Percentiles rank a stretch among this genome's conserved stretches.
Evolutionary conservation across 129 eudicot genomes (phyloP).

Genomic region (Arctium lappa): DNA sequence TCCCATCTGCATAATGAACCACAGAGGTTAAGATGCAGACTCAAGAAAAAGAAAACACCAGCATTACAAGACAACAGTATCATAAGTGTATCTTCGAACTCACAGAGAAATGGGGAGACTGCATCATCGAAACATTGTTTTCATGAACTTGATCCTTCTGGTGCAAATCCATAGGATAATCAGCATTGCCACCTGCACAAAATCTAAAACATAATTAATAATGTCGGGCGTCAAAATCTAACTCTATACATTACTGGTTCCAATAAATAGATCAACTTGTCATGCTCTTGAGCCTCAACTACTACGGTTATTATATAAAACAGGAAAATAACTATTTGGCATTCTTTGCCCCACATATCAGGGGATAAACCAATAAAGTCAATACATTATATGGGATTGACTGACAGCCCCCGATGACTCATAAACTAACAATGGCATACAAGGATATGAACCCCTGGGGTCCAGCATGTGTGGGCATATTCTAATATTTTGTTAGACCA

Average conservation of each 20-base stretch:
- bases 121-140: constrained; percentile 70
- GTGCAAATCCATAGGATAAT: constrained; percentile 82
- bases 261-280: background rate
- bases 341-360: background rate
- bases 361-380: background rate
- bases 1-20: constrained; percentile 52
- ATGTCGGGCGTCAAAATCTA: background rate
- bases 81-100: constrained; percentile 19
- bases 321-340: background rate
- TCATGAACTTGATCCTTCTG: constrained; percentile 92
- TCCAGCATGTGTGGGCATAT: too few relatives aligned
- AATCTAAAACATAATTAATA: constrained; percentile 20
- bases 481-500: too few relatives aligned
- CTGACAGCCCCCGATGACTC: too few relatives aligned
- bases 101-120: constrained; percentile 83
- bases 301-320: background rate
- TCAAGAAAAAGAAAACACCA: background rate
- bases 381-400: background rate
- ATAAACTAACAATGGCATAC: too few relatives aligned
- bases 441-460: too few relatives aligned
- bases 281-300: background rate
- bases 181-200: constrained; percentile 80
- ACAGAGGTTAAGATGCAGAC: background rate
- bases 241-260: background rate
- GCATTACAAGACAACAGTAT: background rate